Percentiles rank a stretch among this genome's conserved stretches.
Evolutionary conservation across 192 early-diverging fungal genomes (phyloP).

Genomic region (Umbelopsis sp.): DNA sequence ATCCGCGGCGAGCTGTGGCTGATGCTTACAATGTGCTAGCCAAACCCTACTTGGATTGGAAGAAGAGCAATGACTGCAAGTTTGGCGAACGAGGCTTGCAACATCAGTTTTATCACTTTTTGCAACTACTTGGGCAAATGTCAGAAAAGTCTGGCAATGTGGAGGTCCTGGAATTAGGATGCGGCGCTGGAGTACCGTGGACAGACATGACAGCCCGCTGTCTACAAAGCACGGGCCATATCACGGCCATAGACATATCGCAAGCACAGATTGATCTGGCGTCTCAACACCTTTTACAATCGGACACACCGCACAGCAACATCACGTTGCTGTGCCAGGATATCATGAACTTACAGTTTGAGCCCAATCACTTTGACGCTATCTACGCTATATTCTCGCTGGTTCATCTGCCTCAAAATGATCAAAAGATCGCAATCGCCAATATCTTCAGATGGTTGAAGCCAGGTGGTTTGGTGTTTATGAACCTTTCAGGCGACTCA

Average conservation of each 20-base stretch:
- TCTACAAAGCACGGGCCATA: not conserved
- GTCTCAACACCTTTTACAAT: not conserved
- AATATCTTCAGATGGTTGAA: constrained; percentile 2
- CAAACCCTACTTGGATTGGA: constrained; percentile 7
- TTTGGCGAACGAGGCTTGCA: not conserved
- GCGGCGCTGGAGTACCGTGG: constrained; percentile 11
- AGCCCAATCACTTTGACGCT: not conserved
- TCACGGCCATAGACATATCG: constrained; percentile 2
- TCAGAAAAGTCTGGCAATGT: not conserved
- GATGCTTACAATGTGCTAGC: constrained; percentile 15
- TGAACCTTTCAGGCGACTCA: not conserved
- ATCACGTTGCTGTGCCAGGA: not conserved
- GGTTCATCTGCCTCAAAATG: not conserved
- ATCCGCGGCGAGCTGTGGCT: not conserved
- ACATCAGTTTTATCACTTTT: not conserved
- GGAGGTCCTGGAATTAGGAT: constrained; percentile 2
- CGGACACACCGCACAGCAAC: not conserved
- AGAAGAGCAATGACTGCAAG: not conserved
- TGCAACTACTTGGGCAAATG: not conserved
- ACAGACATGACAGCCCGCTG: not conserved
- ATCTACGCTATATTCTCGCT: constrained; percentile 1
- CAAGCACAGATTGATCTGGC: constrained; percentile 3
- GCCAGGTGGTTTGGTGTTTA: constrained; percentile 1
- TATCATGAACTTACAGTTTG: not conserved
- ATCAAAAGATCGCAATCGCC: not conserved